Evolutionary conservation across 179 eudicot genomes (phyloP), one percentile per base, ranked within the genome.

Genomic region (Amaranthus tricolor): DNA sequence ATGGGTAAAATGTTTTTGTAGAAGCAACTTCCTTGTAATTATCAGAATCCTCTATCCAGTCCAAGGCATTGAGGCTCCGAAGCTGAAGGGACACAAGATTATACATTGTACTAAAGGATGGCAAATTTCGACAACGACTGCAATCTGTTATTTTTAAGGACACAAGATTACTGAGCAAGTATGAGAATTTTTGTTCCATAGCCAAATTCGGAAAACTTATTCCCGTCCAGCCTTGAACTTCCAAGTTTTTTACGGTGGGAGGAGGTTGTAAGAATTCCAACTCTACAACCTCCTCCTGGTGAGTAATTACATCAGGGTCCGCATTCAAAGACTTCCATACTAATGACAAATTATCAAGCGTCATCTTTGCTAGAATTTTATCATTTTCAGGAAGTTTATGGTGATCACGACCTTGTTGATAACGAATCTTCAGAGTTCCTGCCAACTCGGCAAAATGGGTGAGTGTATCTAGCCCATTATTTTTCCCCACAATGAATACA

Each of bases 401-500:
- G 1, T 56, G 9, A 3, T 43, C 9, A 47, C 58, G 66, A 17
- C 9, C 0, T 8, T 51, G 50, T 50, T 24, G 9, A 62, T 19
- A 73, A 0, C 1, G 17, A 2, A 73, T 62, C 8, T 0, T 21
- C 72, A 75, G 49, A 20, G 48, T 44, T 11, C 72, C 72, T 16
- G 12, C 12, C 7, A 66, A 57, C 5, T 15, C 9, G 45, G 7
- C 7, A 57, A 66, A 44, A 6, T 8, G 6, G 13, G 16, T 12
- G 6, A 75, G 40, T n/a, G 64, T 20, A 24, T 56, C 65, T 53
- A 75, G 19, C 21, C 78, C 54, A 45, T 65, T 57, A 75, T 56
- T 56, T 19, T 75, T n/a, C 12, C 72, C 55, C 47, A 77, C 72
- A 13, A 71, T 47, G 64, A 63, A 72, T 55, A 6, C 10, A 64